Evolutionary conservation across 2,329 filamentous ascomycete genomes (phyloP).

Genomic region (Sporothrix globosa): DNA sequence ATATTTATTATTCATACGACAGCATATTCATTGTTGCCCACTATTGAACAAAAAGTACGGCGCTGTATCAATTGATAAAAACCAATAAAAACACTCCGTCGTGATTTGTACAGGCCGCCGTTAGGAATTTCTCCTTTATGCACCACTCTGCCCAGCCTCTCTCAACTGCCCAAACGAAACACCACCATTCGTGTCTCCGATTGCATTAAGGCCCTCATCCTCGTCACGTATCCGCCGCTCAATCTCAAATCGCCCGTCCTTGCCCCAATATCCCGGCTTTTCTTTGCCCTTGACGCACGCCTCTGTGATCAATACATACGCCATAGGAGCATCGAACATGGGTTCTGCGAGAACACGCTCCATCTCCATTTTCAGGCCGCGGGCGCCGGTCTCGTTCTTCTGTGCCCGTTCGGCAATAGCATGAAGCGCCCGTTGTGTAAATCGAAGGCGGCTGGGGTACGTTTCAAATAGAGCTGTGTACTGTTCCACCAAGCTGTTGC

Average conservation of each 20-base stretch:
- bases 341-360: slow-evolving; percentile 76
- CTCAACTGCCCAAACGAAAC: slow-evolving; percentile 49
- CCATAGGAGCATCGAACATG: slow-evolving; percentile 79
- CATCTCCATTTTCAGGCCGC: slow-evolving; percentile 78
- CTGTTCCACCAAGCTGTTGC: slow-evolving; percentile 84
- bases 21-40: background rate
- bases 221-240: slow-evolving; percentile 70
- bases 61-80: background rate
- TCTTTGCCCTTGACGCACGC: slow-evolving; percentile 66
- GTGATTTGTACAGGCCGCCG: background rate
- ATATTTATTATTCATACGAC: no score
- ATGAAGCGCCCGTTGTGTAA: slow-evolving; percentile 79
- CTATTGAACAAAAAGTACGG: background rate
- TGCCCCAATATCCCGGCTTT: slow-evolving; percentile 65
- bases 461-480: slow-evolving; percentile 85
- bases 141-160: slow-evolving; percentile 54
- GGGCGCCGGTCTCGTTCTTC: slow-evolving; percentile 70
- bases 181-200: background rate
- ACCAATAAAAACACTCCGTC: background rate
- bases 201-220: slow-evolving; percentile 43
- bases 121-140: slow-evolving; percentile 40
- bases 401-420: slow-evolving; percentile 73
- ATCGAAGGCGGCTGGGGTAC: slow-evolving; percentile 76
- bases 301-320: slow-evolving; percentile 75
- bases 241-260: slow-evolving; percentile 70